Conservation (phyloP, 805 yeast genomes). For the Soucietia sequanensis region DNA sequence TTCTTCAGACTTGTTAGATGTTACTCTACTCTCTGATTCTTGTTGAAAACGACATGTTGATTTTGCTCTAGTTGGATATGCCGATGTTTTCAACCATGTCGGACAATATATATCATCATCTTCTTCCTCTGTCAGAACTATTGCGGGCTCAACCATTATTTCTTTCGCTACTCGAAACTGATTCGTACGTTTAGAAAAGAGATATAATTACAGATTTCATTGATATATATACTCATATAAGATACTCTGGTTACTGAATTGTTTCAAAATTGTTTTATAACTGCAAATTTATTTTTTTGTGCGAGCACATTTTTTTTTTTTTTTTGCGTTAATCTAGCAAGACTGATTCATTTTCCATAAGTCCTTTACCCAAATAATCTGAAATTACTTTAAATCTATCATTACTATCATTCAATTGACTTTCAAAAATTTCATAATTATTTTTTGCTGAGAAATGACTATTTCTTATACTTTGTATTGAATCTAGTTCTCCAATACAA, state of each 20-base stretch:
- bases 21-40: background rate
- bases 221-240: background rate
- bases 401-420: slow-evolving; percentile 49
- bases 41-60: background rate
- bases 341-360: slow-evolving; percentile 50
- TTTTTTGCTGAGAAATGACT: slow-evolving; percentile 63
- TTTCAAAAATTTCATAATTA: slow-evolving; percentile 60
- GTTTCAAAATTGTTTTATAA: slow-evolving; percentile 2
- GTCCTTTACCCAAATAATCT: slow-evolving; percentile 88
- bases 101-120: slow-evolving; percentile 7
- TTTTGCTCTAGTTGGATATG: no score
- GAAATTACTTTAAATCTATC: slow-evolving; percentile 74
- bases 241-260: background rate
- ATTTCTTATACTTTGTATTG: slow-evolving; percentile 54
- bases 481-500: slow-evolving; percentile 71
- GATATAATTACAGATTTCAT: slow-evolving; percentile 3
- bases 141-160: background rate
- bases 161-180: no score
- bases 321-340: slow-evolving; percentile 8
- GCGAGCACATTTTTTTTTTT: background rate
- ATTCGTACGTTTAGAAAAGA: slow-evolving; percentile 2
- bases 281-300: slow-evolving; percentile 1
- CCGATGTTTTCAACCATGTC: slow-evolving; percentile 8
- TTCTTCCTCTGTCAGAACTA: background rate
- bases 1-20: background rate